phyloP scores from a whole-genome alignment of 2,329 filamentous ascomycete species.

The Sphaerostilbella broomeana region DNA sequence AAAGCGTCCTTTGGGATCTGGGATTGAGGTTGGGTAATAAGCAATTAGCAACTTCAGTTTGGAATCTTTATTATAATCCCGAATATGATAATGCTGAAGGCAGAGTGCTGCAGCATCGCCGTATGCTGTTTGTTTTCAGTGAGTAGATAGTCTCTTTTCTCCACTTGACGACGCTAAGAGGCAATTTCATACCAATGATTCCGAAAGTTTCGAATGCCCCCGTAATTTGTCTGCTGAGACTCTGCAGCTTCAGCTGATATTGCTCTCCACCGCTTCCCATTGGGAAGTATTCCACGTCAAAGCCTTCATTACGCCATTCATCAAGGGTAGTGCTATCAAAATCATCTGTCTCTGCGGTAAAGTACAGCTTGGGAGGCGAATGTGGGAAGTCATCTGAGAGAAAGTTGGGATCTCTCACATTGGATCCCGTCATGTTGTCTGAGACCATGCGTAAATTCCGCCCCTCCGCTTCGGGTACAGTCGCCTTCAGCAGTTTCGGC shows the following conservation, averaged over 20 bases:
- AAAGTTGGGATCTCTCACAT: conserved; percentile 36
- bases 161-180: no score
- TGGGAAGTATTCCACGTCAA: conserved; percentile 36
- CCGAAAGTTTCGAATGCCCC: conserved; percentile 38
- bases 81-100: conserved; percentile 38
- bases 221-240: conserved; percentile 26
- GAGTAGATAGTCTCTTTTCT: not conserved
- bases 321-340: conserved; percentile 33
- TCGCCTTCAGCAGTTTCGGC: conserved; percentile 24
- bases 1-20: conserved; percentile 35
- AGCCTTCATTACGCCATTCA: conserved; percentile 38
- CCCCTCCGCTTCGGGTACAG: conserved; percentile 25
- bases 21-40: conserved; percentile 39
- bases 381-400: conserved; percentile 35
- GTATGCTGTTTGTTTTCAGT: conserved; percentile 26
- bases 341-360: conserved; percentile 36
- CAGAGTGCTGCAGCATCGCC: conserved; percentile 38
- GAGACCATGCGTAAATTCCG: conserved; percentile 27
- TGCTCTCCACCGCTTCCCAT: conserved; percentile 30
- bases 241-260: conserved; percentile 30
- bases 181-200: conserved; percentile 37
- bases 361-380: conserved; percentile 32
- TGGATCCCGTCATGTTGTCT: conserved; percentile 28
- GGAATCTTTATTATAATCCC: conserved; percentile 39
- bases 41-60: conserved; percentile 37